Evolutionary conservation across 2,329 filamentous ascomycete species (phyloP).

Genomic region (Cladosporium velox): DNA sequence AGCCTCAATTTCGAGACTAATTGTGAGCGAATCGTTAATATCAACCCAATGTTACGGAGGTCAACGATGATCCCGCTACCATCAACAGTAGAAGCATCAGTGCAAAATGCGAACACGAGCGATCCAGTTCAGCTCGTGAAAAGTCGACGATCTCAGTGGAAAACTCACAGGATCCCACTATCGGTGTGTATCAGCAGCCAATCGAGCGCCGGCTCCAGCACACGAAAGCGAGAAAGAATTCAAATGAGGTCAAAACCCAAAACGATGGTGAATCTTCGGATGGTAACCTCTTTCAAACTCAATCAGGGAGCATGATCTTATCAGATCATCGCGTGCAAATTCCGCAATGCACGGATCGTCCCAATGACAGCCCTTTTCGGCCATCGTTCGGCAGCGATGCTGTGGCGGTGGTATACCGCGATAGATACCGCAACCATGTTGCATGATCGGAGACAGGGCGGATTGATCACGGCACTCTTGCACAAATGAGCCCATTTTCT

Average conservation of each 20-base stretch:
- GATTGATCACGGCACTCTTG: neutral
- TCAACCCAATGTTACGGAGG: neutral
- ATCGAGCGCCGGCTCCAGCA: neutral
- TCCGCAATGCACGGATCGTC: neutral
- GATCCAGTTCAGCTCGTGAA: neutral
- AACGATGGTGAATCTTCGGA: neutral
- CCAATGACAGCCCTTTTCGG: neutral
- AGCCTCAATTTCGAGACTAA: neutral
- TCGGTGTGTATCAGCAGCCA: neutral
- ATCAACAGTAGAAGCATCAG: neutral
- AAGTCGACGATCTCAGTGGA: neutral
- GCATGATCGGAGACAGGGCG: neutral
- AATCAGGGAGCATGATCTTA: neutral
- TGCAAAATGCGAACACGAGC: neutral
- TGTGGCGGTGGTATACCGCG: conserved; percentile 3
- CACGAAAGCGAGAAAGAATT: neutral
- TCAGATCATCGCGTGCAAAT: neutral
- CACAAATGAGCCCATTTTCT: neutral
- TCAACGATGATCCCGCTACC: neutral
- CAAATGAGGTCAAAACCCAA: neutral
- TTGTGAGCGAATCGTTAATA: neutral
- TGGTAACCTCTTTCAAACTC: too few species aligned
- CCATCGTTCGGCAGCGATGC: neutral
- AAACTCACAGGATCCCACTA: neutral
- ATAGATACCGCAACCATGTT: neutral